Base-by-base conservation (phyloP, 2,329 filamentous ascomycete genomes). In the Fusarium heterosporum region DNA sequence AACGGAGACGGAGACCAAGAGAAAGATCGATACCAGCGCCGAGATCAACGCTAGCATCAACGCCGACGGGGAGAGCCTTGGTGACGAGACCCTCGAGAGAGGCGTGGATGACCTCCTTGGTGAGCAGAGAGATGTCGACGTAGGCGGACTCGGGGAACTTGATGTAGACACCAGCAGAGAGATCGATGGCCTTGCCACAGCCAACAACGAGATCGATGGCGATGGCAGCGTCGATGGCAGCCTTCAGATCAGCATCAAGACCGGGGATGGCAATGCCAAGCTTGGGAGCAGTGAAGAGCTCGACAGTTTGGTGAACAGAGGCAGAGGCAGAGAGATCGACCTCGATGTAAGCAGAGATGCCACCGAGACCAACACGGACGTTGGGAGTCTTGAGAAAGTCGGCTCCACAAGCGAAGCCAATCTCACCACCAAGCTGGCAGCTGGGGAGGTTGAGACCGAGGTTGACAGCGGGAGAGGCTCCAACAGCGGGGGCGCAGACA, bases 191-290 rank as follows among this genome's bases (percentile, higher is more conserved):
- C 4, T 80, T 80, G 10, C 82, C 77, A 2, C 82, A 78, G 48
- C 76, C 79, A 29, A 87, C 74, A 36, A 88, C 78, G 4, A 88
- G 78, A 66, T 87, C 85, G 6, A 87, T 76, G 22, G 78, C 78
- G 50, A 87, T 79, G 4, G 84, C 73, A 10, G 83, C 78, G 4
- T 83, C 78, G 52, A 87, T 79, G 2, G 84, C 73, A 10, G 83
- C 78, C 6, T 83, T 83, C 16, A 85, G 72, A 19, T 79, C 75
- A 39, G 47, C 49, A 16, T 70, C 53, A 2, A 86, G 68, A 13
- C 80, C 78, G 6, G 77, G 75, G 1, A 85, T 74, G 2, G 82
- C 80, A 45, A 83, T 73, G 25, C 63, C 55, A 39, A 74, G 67
- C 63, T 66, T 65, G 2, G 81, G 78, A 1, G 78, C 78, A 8